phyloP scores from a whole-genome alignment of 495 filamentous ascomycete genomes.

The Hypoxylon lenormandii region DNA sequence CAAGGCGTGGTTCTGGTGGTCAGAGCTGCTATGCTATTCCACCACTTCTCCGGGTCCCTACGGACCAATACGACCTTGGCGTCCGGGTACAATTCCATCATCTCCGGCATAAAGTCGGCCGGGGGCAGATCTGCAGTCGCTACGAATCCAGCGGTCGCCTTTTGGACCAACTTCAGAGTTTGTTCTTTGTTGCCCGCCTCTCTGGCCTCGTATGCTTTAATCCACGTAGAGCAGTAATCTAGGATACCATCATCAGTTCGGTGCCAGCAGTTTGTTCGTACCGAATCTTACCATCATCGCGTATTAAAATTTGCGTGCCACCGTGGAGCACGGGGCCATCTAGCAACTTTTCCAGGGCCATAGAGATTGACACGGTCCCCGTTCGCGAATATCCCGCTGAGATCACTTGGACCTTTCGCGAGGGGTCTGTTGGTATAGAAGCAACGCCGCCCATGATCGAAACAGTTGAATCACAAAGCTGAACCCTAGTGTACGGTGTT shows the following conservation, averaged over 20 bases:
- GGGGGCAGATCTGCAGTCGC: conserved; percentile 52
- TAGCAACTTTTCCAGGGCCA: conserved; percentile 61
- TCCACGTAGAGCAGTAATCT: conserved; percentile 50
- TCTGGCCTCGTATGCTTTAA: conserved; percentile 44
- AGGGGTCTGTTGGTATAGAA: conserved; percentile 52
- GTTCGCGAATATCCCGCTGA: conserved; percentile 66
- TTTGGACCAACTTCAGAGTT: conserved; percentile 45
- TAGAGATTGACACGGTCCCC: conserved; percentile 63
- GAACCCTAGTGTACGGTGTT: too few species aligned
- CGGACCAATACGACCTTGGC: conserved; percentile 54
- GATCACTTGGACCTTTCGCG: conserved; percentile 59
- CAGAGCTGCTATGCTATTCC: conserved; percentile 48
- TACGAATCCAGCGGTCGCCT: conserved; percentile 52
- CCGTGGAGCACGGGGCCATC: conserved; percentile 57
- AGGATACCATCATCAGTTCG: conserved; percentile 4
- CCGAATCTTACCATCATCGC: conserved; percentile 46
- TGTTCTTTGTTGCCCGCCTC: conserved; percentile 43
- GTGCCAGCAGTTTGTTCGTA: neutral
- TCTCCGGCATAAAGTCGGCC: conserved; percentile 51
- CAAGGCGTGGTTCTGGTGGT: conserved; percentile 37
- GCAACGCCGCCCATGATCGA: conserved; percentile 51
- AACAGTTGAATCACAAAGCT: neutral
- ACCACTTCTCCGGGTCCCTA: conserved; percentile 50
- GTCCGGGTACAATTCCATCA: conserved; percentile 55
- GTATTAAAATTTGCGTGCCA: conserved; percentile 50